Base-by-base conservation (phyloP, 257 asterid species). In the Orobanche coerulescens region DNA sequence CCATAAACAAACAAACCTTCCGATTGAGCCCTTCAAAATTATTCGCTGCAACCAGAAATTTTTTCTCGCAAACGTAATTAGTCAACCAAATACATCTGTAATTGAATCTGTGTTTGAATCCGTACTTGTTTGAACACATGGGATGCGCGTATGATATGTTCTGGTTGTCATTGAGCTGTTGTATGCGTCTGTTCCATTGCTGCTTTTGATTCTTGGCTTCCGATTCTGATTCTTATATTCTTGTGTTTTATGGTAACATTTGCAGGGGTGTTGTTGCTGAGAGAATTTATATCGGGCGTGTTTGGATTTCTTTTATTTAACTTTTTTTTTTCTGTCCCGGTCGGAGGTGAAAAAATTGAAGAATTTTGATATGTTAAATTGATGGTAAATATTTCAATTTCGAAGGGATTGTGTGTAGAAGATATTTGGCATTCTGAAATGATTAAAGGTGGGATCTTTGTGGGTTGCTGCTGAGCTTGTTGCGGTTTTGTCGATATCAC, bases 211-310 rank as follows among this genome's bases (percentile, higher is more conserved):
- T 62, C 62, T 52, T 24, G 4, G 47, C 8, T 24, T 62, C 15
- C 36, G 2, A n/a, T 18, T 62, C 64, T 13, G n/a, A 44, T 54
- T 63, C 43, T 55, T 6, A 11, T 37, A 4, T 22, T 65, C 55
- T 19, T 36, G 5, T 33, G n/a, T 6, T 47, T 20, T 5, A 2
- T 66, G 42, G 65, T 46, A 51, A 53, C 25, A 19, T 55, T 48
- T 77, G 83, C 79, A 76, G 78, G 78, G 72, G 47, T 11, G 37
- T 60, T 44, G 52, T 30, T 20, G 70, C 66, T 44, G 68, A 53
- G 54, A 42, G 71, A 47, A 67, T 36, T 46, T 64, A 28, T 47
- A 55, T 73, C 23, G 49, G 43, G 40, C 48, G 58, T 44, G 75
- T 58, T 61, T 68, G 28, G 36, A 44, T 46, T 44, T 25, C 5